Percentiles rank a stretch among this genome's conserved stretches.
These are phyloP conservation scores for Yamagishiella unicocca DNA, from an alignment of 139 green algal species.

Conservation along the genomic window DNA sequence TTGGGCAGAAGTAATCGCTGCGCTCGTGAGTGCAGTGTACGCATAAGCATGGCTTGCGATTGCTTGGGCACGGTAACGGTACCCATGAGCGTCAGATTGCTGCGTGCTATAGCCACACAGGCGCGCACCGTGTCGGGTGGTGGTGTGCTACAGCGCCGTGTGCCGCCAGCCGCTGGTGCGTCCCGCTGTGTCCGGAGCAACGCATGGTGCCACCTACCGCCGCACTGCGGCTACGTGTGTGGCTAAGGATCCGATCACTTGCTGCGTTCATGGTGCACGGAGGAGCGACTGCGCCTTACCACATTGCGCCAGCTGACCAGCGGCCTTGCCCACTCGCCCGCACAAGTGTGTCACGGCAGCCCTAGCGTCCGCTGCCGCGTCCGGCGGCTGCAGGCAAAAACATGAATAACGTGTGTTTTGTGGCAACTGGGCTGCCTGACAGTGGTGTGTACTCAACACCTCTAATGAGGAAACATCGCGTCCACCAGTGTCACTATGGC, in stretches of 20 bases:
- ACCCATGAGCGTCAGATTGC: no score
- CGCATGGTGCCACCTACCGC: neutral
- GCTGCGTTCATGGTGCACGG: neutral
- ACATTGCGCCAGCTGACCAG: constrained; percentile 5
- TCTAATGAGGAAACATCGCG: neutral
- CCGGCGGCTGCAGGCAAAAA: neutral
- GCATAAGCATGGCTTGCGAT: no score
- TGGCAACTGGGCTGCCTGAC: no score
- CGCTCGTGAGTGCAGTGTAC: no score
- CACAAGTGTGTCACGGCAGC: constrained; percentile 12
- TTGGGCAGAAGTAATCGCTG: no score
- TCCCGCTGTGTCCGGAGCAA: neutral
- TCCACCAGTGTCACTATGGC: neutral
- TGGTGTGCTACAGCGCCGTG: neutral
- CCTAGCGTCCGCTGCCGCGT: neutral
- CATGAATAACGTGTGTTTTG: neutral
- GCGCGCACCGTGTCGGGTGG: neutral
- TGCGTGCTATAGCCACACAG: neutral
- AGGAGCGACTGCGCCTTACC: neutral
- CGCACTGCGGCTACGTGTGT: neutral
- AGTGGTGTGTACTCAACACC: neutral
- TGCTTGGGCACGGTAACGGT: no score
- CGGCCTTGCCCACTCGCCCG: neutral
- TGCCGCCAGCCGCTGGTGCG: neutral
- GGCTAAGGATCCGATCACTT: neutral